These are phyloP conservation scores for Moelleriella libera DNA, from an alignment of 2,329 filamentous ascomycete species.

Conservation along the genomic window DNA sequence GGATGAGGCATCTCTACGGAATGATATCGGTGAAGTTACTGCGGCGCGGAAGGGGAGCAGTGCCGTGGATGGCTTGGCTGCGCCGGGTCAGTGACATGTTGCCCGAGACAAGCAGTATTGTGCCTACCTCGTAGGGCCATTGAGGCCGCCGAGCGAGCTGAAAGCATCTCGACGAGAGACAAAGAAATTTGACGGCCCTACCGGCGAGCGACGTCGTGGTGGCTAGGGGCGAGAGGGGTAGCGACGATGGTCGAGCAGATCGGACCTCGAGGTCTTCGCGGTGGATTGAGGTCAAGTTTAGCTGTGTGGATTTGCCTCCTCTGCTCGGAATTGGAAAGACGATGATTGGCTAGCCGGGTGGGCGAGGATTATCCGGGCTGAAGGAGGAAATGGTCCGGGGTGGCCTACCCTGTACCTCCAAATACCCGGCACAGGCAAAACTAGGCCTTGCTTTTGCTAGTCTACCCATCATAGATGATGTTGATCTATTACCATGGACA, in stretches of 20 bases:
- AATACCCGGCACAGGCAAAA: neutral
- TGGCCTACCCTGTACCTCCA: too few species aligned
- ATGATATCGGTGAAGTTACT: constrained; percentile 46
- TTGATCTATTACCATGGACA: too few species aligned
- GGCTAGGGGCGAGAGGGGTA: neutral
- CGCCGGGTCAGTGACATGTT: neutral
- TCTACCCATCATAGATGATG: neutral
- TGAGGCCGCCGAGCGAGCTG: constrained; percentile 35
- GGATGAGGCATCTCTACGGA: constrained; percentile 47
- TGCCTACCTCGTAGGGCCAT: constrained; percentile 36
- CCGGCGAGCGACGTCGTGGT: neutral
- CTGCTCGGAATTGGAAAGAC: constrained; percentile 13
- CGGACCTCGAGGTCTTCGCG: neutral
- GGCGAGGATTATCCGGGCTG: neutral
- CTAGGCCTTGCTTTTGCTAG: neutral
- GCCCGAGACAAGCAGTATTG: neutral
- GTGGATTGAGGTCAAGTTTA: constrained; percentile 12
- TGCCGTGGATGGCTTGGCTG: constrained; percentile 52
- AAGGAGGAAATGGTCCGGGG: constrained; percentile 15
- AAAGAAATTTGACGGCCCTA: neutral
- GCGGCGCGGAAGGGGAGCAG: constrained; percentile 50
- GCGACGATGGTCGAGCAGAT: neutral
- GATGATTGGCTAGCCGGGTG: constrained; percentile 14
- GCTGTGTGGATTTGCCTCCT: constrained; percentile 13
- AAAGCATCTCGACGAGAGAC: constrained; percentile 18